Evolutionary conservation across 495 filamentous ascomycete genomes (phyloP), one percentile per base, ranked within the genome.

Genomic region (Sordaria brevicollis): DNA sequence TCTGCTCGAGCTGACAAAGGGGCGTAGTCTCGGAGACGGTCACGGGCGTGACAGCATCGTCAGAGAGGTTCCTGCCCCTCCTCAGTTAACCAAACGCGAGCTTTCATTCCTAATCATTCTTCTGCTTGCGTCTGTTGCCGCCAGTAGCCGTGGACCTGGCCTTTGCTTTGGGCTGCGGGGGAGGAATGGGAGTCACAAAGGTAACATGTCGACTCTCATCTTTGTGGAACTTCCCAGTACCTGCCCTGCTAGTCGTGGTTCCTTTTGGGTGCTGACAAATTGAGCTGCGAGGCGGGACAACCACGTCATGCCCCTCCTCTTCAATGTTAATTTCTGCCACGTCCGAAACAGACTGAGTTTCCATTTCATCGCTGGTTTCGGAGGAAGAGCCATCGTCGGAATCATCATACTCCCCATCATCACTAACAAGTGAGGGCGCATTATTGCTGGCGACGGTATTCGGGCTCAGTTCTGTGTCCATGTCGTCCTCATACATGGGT

Each of bases 381-480:
- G 82, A 83, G 10, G 81, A 79, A 2, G 82, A 83, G 17, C 79
- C 80, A 36, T 81, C 82, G 65, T 82, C 81, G 2, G 81, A 84
- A 67, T 89, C 87, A 70, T 89, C 89, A 74, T 93, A 91, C 74
- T 91, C 89, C 68, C 88, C 91, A 76, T 94, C 90, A 78, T 97
- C 93, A 80, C 91, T 94, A 72, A 96, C 92, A 68, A 97, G 82
- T 49, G 92, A 94, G 13, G 93, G 93, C 11, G 91, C 91, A 66
- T 86, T 86, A 77, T 94, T 93, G 74, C 91, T 92, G 37, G 92
- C 87, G 35, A 90, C 81, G 6, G 92, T 93, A 71, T 92, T 87
- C 8, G 93, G 93, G 74, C 91, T 94, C 38, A 95, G 81, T 66
- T 93, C 90, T 34, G 81, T 82, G 65, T 88, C 86, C 69, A 88